Evolutionary conservation across 257 asterid species (phyloP).

Genomic region (Nicotiana otophora): DNA sequence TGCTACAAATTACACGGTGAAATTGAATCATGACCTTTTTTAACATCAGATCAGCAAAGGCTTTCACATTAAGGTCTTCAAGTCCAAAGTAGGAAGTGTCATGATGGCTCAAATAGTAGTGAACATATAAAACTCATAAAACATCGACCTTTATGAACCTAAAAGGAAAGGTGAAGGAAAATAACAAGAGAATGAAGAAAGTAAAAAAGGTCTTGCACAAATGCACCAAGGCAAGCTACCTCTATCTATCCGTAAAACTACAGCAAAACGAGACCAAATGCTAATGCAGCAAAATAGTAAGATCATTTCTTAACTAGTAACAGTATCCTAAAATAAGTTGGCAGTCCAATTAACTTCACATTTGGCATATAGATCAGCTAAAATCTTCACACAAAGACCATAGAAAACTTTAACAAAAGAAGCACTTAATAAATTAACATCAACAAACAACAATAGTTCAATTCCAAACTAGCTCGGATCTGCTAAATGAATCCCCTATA

Average conservation of each 20-base stretch:
- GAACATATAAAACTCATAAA: too few species aligned
- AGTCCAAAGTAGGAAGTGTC: neutral
- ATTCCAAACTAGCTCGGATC: neutral
- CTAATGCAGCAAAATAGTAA: neutral
- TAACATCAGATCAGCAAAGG: neutral
- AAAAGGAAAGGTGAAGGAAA: neutral
- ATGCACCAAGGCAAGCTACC: neutral
- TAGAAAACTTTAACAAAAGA: too few species aligned
- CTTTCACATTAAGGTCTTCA: neutral
- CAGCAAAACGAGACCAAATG: too few species aligned
- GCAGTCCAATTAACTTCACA: neutral
- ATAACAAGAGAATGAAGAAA: neutral
- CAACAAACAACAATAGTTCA: neutral
- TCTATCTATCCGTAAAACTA: neutral
- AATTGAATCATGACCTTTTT: neutral
- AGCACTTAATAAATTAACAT: neutral
- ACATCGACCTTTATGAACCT: neutral
- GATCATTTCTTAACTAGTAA: neutral
- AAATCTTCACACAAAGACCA: neutral
- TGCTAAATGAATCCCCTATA: too few species aligned
- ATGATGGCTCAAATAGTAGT: neutral
- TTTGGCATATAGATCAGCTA: neutral
- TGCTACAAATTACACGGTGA: neutral
- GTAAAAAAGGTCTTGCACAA: neutral
- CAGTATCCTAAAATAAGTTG: neutral